A percentile compares a stretch with the other conserved stretches of the same genome.
phyloP scores from a whole-genome alignment of 345 rosid species.

The Gossypium stocksii region DNA sequence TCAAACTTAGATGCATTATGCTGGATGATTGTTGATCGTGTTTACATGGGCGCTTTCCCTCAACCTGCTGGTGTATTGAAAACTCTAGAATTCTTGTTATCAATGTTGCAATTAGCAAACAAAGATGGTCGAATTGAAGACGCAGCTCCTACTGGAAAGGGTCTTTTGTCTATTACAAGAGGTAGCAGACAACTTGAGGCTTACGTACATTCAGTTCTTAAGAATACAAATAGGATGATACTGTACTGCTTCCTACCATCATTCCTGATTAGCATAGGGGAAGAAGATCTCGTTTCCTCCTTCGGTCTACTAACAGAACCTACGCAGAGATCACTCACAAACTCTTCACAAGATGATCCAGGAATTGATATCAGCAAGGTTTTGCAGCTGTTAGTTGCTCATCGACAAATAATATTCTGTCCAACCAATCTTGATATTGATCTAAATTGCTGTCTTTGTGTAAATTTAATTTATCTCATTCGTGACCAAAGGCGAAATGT shows the following conservation, averaged over 20 bases:
- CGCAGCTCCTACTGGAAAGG: slow-evolving; percentile 80
- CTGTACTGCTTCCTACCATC: slow-evolving; percentile 90
- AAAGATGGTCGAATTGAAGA: slow-evolving; percentile 96
- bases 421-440: slow-evolving; percentile 93
- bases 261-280: slow-evolving; percentile 77
- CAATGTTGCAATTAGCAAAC: slow-evolving; percentile 94
- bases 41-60: slow-evolving; percentile 95
- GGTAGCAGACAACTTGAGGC: slow-evolving; percentile 84
- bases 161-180: slow-evolving; percentile 81
- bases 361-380: slow-evolving; percentile 75
- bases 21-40: slow-evolving; percentile 95
- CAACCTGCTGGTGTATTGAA: slow-evolving; percentile 72
- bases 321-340: slow-evolving; percentile 46
- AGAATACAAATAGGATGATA: slow-evolving; percentile 87
- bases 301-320: slow-evolving; percentile 74
- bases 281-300: slow-evolving; percentile 70
- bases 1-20: slow-evolving; percentile 87
- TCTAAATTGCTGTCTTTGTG: slow-evolving; percentile 89
- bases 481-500: slow-evolving; percentile 73
- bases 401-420: slow-evolving; percentile 83
- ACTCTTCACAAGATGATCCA: slow-evolving; percentile 56
- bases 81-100: slow-evolving; percentile 86
- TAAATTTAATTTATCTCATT: slow-evolving; percentile 78
- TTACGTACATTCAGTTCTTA: slow-evolving; percentile 83
- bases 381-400: slow-evolving; percentile 85